A percentile compares a stretch with the other conserved stretches of the same genome.
Evolutionary conservation across 2,329 filamentous ascomycete genomes (phyloP).

Genomic region (Aspergillus pseudoglaucus): DNA sequence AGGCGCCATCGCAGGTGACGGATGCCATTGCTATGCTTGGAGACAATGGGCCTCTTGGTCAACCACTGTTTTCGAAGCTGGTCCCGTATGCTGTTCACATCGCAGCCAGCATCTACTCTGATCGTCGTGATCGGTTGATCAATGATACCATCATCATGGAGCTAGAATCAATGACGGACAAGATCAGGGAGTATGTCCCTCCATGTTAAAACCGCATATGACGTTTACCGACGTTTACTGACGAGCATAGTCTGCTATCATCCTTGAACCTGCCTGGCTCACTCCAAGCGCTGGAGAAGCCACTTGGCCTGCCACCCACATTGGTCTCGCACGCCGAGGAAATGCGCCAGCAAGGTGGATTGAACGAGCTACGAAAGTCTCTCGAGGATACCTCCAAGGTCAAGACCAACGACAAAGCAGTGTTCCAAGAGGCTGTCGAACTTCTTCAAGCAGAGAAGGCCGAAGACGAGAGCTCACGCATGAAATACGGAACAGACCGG

Average conservation of each 20-base stretch:
- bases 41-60: slow-evolving; percentile 72
- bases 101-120: slow-evolving; percentile 90
- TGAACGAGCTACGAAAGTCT: slow-evolving; percentile 68
- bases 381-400: slow-evolving; percentile 87
- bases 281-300: slow-evolving; percentile 89
- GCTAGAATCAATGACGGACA: slow-evolving; percentile 71
- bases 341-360: slow-evolving; percentile 80
- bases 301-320: slow-evolving; percentile 77
- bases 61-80: slow-evolving; percentile 78
- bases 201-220: not conserved
- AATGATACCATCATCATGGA: slow-evolving; percentile 82
- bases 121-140: slow-evolving; percentile 81
- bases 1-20: slow-evolving; percentile 72
- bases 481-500: slow-evolving; percentile 77
- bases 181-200: slow-evolving; percentile 59
- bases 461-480: slow-evolving; percentile 70
- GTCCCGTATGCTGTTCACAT: slow-evolving; percentile 95
- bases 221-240: slow-evolving; percentile 9
- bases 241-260: slow-evolving; percentile 51
- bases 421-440: slow-evolving; percentile 77
- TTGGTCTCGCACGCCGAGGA: slow-evolving; percentile 89
- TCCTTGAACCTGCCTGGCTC: slow-evolving; percentile 86
- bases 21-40: slow-evolving; percentile 75
- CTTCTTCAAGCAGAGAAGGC: slow-evolving; percentile 71
- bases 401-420: slow-evolving; percentile 67